Evolutionary conservation across 2,329 filamentous ascomycete species (phyloP), one percentile per base, ranked within the genome.

Genomic region (Elsinoe perseae): DNA sequence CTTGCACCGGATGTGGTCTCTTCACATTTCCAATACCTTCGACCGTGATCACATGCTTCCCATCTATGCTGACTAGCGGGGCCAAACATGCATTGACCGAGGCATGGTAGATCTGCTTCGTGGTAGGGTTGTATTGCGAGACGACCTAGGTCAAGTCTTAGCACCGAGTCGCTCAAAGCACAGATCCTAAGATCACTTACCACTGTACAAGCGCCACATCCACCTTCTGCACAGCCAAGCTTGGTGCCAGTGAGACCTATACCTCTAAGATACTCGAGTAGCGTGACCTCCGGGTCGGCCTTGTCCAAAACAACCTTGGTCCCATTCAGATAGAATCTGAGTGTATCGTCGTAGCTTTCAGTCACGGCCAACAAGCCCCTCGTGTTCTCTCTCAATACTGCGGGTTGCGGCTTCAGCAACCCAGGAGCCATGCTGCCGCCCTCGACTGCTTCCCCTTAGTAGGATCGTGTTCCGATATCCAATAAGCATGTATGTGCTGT

Each of bases 31-130:
- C 93, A 65, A 98, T 96, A 5, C 93, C 93, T 72, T 98, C 93
- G 38, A 98, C 85, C 2, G 93, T 98, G 68, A 98, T 91, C 66
- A 97, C 89, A 79, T 98, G 93, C 70, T 98, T 98, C 43, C 93
- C 93, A 69, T 97, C 93, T 42, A 97, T 81, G 65, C 90, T 95
- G 62, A 90, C 87, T 46, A 98, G 79, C 5, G 93, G 93, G 9
- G 93, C 92, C 54, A 98, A 77, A 69, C 93, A 98, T 40, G 93
- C 93, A 69, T 98, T 98, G 58, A 97, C 89, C 55, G 89, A 95
- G 57, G 93, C 93, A 76, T 98, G 92, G 68, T 97, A 97, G 64
- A 97, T 88, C 69, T 87, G 81, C 66, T 88, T 88, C 4, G 91
- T 96, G 2, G 89, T 95, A 1, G 90, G 90, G 67, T 97, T 97